Base-by-base conservation (phyloP, 1,284 basidiomycete species). In the Marasmius sp. region DNA sequence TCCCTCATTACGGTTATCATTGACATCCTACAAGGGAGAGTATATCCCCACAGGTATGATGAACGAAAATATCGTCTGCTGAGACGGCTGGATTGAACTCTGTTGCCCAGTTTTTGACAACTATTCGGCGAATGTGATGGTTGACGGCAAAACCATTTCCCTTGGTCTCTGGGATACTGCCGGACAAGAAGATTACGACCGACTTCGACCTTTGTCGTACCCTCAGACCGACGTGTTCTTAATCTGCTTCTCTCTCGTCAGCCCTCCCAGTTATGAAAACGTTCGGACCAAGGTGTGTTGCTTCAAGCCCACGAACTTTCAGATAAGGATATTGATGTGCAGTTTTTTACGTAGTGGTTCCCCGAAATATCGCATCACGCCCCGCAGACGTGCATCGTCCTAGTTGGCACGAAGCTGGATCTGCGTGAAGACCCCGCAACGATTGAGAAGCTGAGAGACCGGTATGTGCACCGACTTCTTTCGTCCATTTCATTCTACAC, bases 151-250 rank as follows among this genome's bases (percentile, higher is more conserved):
- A 84, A 97, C 97, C 53, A 97, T 99, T 70, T 95, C 94, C 61
- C 88, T 99, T 61, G 97, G 97, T 61, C 82, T 98, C 61, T 98
- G 95, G 96, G 95, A 98, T 85, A 98, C 96, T n/a, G 96, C 96
- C 56, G 96, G 96, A 70, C 96, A 98, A 80, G 96, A 98, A 77
- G 95, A 98, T 82, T 97, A 96, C 76, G 97, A 99, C 78, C 93
- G 97, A 61, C 91, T 99, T 70, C 92, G 97, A 69, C 97, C 97
- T 58, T 85, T 99, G 66, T 97, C 94, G 65, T 99, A 99, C 80
- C 97, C 97, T 8, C 97, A 99, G 79, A 99, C 97, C 58, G 97
- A 99, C 75, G 95, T 99, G 43, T 99, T 99, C 82, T 84, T 99
- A 74, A 95, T 99, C 76, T 99, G 97, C 77, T 99, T 99, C 84